Evolutionary conservation across 345 rosid genomes (phyloP).

Genomic region (Camelina neglecta): DNA sequence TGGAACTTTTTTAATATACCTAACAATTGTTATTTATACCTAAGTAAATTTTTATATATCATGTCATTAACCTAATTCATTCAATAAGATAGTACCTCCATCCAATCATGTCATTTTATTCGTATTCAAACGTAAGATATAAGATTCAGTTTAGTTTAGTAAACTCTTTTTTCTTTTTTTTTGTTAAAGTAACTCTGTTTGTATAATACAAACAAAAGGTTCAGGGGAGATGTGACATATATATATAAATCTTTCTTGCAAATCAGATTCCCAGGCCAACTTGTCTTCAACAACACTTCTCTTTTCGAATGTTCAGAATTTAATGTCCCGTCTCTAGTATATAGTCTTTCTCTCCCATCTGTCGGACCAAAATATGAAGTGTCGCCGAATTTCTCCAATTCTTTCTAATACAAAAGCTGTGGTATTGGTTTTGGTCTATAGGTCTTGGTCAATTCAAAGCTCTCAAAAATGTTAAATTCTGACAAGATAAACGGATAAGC

Average conservation of each 20-base stretch:
- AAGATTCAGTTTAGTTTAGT: neutral
- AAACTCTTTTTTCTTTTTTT: neutral
- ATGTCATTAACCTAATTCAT: no score
- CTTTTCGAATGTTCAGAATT: slow-evolving; percentile 11
- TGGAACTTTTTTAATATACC: no score
- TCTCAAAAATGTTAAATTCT: neutral
- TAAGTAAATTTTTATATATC: no score
- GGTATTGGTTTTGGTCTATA: neutral
- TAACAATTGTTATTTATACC: no score
- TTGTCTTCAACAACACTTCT: slow-evolving; percentile 5
- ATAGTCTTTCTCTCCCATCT: neutral
- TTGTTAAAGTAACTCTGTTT: neutral
- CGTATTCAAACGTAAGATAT: neutral
- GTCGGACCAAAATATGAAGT: neutral
- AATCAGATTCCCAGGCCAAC: slow-evolving; percentile 2
- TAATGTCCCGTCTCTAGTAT: neutral
- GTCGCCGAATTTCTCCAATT: neutral
- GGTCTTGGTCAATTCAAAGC: neutral
- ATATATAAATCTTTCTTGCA: neutral
- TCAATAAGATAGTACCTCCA: no score
- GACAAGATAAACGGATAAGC: neutral
- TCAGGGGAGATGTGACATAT: neutral
- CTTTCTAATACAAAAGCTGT: neutral
- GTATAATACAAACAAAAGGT: neutral
- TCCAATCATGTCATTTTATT: neutral